phyloP scores from a whole-genome alignment of 2,329 filamentous ascomycete genomes.

The Cytospora piceicola region DNA sequence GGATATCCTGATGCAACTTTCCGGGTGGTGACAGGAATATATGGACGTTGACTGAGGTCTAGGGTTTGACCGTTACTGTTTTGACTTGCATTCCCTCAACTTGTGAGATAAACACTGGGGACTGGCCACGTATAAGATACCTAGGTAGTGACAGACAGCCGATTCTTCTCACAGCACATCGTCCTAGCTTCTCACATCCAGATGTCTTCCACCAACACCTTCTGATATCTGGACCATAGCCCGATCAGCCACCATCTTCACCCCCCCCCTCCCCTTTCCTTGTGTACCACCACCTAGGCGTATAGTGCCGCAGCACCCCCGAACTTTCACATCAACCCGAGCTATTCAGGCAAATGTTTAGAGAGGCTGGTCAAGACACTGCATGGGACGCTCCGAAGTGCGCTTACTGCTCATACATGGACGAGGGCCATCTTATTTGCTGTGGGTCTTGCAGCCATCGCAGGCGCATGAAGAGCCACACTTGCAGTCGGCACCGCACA shows the following conservation, averaged over 20 bases:
- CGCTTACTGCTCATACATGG: slow-evolving; percentile 1
- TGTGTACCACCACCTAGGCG: not conserved
- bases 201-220: not conserved
- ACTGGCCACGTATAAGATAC: not conserved
- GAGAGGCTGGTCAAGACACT: not conserved
- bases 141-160: not conserved
- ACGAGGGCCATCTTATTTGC: not conserved
- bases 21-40: not conserved
- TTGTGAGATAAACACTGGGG: not conserved
- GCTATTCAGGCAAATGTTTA: slow-evolving; percentile 3
- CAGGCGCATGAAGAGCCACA: slow-evolving; percentile 3
- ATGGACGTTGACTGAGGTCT: not conserved
- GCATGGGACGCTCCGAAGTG: not conserved
- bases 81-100: not conserved
- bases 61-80: not conserved
- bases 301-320: not conserved
- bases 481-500: slow-evolving; percentile 21
- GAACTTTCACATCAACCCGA: not conserved
- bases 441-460: not conserved
- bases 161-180: not conserved
- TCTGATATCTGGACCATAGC: not conserved
- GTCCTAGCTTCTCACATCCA: not conserved
- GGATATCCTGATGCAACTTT: no score
- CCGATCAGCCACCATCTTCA: not conserved
- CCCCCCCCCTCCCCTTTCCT: not conserved